These are phyloP conservation scores for Cladorrhinum sp. DNA, from an alignment of 2,329 filamentous ascomycete species.

Conservation along the genomic window DNA sequence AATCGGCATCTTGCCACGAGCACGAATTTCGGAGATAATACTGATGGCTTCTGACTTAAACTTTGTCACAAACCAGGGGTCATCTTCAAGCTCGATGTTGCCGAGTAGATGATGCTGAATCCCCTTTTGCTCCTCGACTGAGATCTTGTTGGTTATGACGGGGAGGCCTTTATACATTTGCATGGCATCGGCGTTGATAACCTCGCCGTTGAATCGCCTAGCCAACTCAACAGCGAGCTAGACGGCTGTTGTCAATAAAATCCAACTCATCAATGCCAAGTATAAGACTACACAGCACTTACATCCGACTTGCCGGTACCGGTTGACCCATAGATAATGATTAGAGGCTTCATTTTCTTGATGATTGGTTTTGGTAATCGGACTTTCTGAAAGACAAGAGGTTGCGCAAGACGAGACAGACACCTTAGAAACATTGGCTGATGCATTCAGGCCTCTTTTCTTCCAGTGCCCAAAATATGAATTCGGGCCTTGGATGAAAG, in stretches of 20 bases:
- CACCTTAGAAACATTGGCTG: background rate
- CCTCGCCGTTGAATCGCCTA: constrained; percentile 77
- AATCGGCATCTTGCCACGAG: constrained; percentile 77
- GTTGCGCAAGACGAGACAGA: background rate
- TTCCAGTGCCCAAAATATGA: background rate
- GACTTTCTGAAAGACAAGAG: background rate
- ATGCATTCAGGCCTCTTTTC: background rate
- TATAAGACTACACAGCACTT: constrained; percentile 6
- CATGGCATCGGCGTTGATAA: constrained; percentile 98
- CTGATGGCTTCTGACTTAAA: constrained; percentile 69
- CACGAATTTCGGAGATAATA: constrained; percentile 73
- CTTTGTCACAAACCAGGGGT: constrained; percentile 77
- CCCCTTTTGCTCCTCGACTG: constrained; percentile 67
- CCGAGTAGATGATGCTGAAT: constrained; percentile 87
- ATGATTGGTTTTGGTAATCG: constrained; percentile 1
- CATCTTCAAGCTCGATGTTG: constrained; percentile 69
- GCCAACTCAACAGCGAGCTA: constrained; percentile 90
- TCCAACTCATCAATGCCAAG: background rate
- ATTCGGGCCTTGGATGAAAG: background rate
- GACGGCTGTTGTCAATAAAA: constrained; percentile 9
- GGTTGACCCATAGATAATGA: constrained; percentile 31
- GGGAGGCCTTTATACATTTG: constrained; percentile 91
- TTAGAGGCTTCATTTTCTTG: constrained; percentile 25
- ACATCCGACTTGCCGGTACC: constrained; percentile 40
- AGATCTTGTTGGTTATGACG: constrained; percentile 93